These are phyloP conservation scores for Hsuehochloa calcarea DNA, from an alignment of 176 grass and related monocot genomes.

Conservation along the genomic window DNA sequence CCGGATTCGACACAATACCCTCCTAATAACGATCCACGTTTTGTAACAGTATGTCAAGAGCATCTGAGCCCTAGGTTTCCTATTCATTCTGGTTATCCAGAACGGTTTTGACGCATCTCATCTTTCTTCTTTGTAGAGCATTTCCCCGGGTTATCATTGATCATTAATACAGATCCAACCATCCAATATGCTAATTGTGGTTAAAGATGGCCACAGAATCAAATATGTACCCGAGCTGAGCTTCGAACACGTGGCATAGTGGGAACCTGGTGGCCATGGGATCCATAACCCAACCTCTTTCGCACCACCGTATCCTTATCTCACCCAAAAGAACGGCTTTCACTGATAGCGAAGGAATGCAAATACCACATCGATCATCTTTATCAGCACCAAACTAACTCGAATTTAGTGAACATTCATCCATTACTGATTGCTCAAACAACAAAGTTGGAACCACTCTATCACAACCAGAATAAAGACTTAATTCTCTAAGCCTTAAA, in stretches of 20 bases:
- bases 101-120: constrained; percentile 52
- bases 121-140: constrained; percentile 53
- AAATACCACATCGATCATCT: constrained; percentile 27
- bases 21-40: too few relatives aligned
- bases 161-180: not conserved
- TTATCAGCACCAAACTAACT: constrained; percentile 13
- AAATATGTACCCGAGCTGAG: constrained; percentile 52
- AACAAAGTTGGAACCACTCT: not conserved
- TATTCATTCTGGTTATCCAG: too few relatives aligned
- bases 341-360: not conserved
- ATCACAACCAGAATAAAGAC: not conserved
- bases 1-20: too few relatives aligned
- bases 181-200: not conserved
- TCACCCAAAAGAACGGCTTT: not conserved
- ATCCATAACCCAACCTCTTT: constrained; percentile 63
- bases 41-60: too few relatives aligned
- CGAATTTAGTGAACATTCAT: constrained; percentile 6
- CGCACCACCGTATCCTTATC: constrained; percentile 56
- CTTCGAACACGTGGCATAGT: constrained; percentile 40
- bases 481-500: not conserved
- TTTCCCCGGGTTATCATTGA: constrained; percentile 43
- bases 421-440: not conserved
- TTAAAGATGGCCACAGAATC: not conserved
- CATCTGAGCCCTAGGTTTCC: too few relatives aligned
- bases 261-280: constrained; percentile 41